Percentiles rank a stretch among this genome's conserved stretches.
phyloP scores from a whole-genome alignment of 2,329 filamentous ascomycete species.

The Nemania serpens region DNA sequence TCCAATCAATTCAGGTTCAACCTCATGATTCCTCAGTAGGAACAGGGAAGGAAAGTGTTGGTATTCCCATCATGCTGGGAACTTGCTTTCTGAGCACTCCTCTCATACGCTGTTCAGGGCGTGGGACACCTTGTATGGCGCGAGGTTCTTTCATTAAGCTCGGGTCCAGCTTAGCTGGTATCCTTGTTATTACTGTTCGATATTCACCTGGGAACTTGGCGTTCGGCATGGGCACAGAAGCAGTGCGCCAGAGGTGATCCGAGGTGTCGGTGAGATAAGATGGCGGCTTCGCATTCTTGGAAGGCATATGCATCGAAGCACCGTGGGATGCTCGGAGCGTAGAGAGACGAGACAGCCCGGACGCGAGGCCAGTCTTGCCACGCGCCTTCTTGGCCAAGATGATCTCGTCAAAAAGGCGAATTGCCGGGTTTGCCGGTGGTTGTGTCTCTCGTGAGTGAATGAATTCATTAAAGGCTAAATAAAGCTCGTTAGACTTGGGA shows the following conservation, averaged over 20 bases:
- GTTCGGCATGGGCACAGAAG: conserved; percentile 63
- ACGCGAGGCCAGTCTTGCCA: conserved; percentile 68
- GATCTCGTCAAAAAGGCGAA: conserved; percentile 83
- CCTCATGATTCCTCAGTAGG: conserved; percentile 18
- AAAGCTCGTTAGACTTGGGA: conserved; percentile 32
- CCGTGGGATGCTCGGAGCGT: conserved; percentile 63
- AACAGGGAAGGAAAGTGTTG: conserved; percentile 36
- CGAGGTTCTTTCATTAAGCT: conserved; percentile 90
- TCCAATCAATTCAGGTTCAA: neutral
- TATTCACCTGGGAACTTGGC: conserved; percentile 68
- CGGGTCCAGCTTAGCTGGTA: conserved; percentile 83
- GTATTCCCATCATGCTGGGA: conserved; percentile 42
- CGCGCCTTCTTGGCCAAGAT: conserved; percentile 76
- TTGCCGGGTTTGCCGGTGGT: conserved; percentile 63
- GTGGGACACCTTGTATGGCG: conserved; percentile 84
- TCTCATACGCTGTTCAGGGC: conserved; percentile 56
- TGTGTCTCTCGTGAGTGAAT: conserved; percentile 78
- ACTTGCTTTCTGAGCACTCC: conserved; percentile 63
- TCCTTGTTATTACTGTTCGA: conserved; percentile 62
- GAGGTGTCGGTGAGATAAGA: conserved; percentile 72
- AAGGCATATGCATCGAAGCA: conserved; percentile 49
- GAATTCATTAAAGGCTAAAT: conserved; percentile 75
- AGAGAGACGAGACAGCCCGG: conserved; percentile 65
- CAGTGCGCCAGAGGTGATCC: conserved; percentile 80
- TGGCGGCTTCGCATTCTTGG: conserved; percentile 48